phyloP scores from a whole-genome alignment of 768 basidiomycete genomes.

The Paxillus involutus region DNA sequence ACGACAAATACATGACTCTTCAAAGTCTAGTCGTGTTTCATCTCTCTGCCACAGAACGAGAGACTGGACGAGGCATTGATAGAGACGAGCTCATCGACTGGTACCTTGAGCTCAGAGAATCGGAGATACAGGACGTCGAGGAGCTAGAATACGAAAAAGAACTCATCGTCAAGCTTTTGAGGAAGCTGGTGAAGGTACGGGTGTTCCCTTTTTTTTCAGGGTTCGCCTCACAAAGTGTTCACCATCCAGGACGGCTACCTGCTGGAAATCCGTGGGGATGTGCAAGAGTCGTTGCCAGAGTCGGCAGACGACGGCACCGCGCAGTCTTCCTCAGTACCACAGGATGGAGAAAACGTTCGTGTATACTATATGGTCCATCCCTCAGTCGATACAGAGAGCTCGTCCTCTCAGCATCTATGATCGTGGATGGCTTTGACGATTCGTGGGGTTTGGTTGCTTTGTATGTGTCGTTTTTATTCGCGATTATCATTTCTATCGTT shows the following conservation, averaged over 20 bases:
- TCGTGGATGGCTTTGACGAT: neutral
- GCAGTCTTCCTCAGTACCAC: slow-evolving; percentile 47
- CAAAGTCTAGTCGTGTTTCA: slow-evolving; percentile 88
- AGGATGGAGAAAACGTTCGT: slow-evolving; percentile 58
- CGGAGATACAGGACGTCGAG: slow-evolving; percentile 78
- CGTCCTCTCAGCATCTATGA: slow-evolving; percentile 34
- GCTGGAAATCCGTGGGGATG: slow-evolving; percentile 80
- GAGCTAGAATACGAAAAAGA: slow-evolving; percentile 90
- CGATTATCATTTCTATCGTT: slow-evolving; percentile 9
- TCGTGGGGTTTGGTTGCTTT: slow-evolving; percentile 4
- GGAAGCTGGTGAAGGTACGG: slow-evolving; percentile 86
- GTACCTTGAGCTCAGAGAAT: slow-evolving; percentile 92
- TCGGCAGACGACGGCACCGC: slow-evolving; percentile 59
- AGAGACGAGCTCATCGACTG: slow-evolving; percentile 93
- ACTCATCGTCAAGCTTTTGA: slow-evolving; percentile 84
- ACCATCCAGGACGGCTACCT: slow-evolving; percentile 73
- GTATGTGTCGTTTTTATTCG: slow-evolving; percentile 4
- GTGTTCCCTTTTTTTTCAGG: neutral
- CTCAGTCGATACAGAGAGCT: slow-evolving; percentile 70
- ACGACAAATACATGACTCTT: slow-evolving; percentile 91
- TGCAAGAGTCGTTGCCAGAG: slow-evolving; percentile 70
- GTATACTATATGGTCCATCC: slow-evolving; percentile 92
- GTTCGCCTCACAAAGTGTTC: slow-evolving; percentile 1
- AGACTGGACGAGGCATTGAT: slow-evolving; percentile 75
- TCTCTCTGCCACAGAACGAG: slow-evolving; percentile 72